Percentiles rank a stretch among this genome's conserved stretches.
Evolutionary conservation across 192 early-diverging fungal species (phyloP).

Genomic region (Backusella psychrophila): DNA sequence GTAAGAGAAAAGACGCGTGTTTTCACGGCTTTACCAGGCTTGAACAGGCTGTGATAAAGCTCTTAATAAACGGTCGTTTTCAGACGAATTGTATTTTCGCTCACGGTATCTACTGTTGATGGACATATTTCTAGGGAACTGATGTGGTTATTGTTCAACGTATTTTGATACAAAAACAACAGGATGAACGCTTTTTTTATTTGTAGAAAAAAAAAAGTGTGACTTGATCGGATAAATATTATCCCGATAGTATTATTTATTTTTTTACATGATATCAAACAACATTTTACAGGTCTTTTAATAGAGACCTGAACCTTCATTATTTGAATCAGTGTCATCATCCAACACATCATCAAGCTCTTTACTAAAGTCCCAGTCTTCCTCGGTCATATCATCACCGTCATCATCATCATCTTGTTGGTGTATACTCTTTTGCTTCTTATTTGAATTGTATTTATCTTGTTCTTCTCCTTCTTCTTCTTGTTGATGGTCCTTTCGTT

Average conservation of each 20-base stretch:
- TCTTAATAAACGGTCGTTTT: conserved; percentile 21
- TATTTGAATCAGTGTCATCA: background rate
- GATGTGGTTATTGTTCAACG: background rate
- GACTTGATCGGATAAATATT: no score
- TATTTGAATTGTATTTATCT: background rate
- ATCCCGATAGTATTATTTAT: background rate
- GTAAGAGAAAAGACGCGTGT: background rate
- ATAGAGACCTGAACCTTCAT: background rate
- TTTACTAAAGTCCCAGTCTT: background rate
- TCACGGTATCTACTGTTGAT: conserved; percentile 19
- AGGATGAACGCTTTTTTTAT: no score
- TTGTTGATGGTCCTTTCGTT: background rate
- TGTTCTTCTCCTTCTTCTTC: background rate
- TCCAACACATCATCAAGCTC: background rate
- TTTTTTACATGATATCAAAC: background rate
- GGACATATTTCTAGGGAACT: background rate
- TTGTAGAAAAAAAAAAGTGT: no score
- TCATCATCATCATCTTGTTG: background rate
- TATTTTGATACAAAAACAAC: background rate
- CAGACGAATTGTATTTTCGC: conserved; percentile 17
- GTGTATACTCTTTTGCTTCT: background rate
- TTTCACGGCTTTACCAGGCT: conserved; percentile 15
- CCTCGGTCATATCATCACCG: background rate
- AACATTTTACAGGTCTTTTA: background rate
- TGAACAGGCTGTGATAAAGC: conserved; percentile 27